Evolutionary conservation across 805 yeast species (phyloP), one percentile per base, ranked within the genome.

Genomic region (Candida suzukii): DNA sequence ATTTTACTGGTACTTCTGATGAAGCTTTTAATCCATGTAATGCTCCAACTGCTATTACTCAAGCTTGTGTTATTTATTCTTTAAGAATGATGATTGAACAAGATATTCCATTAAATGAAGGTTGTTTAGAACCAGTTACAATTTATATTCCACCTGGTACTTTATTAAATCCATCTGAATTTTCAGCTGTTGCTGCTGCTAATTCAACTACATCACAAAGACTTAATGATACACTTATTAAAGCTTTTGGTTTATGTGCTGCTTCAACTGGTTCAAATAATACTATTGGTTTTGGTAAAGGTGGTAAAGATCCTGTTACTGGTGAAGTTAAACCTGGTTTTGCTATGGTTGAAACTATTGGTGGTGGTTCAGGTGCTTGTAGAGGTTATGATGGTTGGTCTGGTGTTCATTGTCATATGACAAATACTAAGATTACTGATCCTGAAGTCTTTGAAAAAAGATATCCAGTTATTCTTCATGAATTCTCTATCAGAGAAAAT

Each of bases 211-310:
- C 96, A 1, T 80, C 95, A 2, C 96, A 88, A 61, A 71, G 95
- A 48, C 78, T 88, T 30, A 85, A 90, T 1, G 95, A 86, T 60
- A 88, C 82, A 5, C 73, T 88, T 30, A 67, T 88, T 52, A 80
- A 79, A 50, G 91, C 96, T 0, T 86, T 88, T 56, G 72, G 76
- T 42, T 83, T 87, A 4, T 80, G 84, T 57, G 95, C 95, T 3
- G 95, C 88, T 42, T 85, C 95, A 1, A 95, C 87, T 55, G 95
- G 95, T 26, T 88, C 90, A 42, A 83, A 91, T 60, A 88, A 88
- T 62, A 87, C 86, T 61, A 73, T 88, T 48, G 85, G 95, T 0
- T 88, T 87, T 63, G 96, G 95, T 13, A 73, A 73, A 24, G 70
- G 71, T 37, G 67, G 63, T 38, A 64, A 63, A n/a, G 65, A 60